Evolutionary conservation across 2,329 filamentous ascomycete genomes (phyloP).

Genomic region (Tolypocladium pustulatum): DNA sequence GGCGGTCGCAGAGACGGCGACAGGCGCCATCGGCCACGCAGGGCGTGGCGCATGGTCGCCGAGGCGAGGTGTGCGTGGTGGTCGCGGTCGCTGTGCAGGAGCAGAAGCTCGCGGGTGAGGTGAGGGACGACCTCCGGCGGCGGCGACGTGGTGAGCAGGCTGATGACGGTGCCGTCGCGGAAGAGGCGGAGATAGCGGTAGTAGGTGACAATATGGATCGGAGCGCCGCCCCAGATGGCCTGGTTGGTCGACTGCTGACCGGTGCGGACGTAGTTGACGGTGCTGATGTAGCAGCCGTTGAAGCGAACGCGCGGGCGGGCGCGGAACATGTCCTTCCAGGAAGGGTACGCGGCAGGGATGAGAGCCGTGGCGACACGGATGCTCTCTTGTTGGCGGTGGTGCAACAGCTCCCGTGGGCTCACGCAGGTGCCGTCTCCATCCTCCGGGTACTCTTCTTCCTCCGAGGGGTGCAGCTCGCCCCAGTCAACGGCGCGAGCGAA

Average conservation of each 20-base stretch:
- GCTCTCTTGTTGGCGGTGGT: constrained; percentile 20
- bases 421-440: background rate
- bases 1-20: constrained; percentile 6
- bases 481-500: constrained; percentile 55
- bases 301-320: constrained; percentile 79
- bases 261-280: constrained; percentile 84
- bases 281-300: constrained; percentile 93
- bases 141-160: constrained; percentile 69
- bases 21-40: constrained; percentile 45
- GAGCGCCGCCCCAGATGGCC: constrained; percentile 60
- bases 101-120: constrained; percentile 61
- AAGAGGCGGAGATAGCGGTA: constrained; percentile 96
- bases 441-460: constrained; percentile 1
- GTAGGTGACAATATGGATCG: constrained; percentile 93
- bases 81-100: constrained; percentile 22
- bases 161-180: constrained; percentile 75
- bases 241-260: constrained; percentile 63
- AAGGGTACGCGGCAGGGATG: constrained; percentile 31
- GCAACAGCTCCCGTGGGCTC: constrained; percentile 18
- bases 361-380: constrained; percentile 29
- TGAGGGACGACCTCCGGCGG: constrained; percentile 82
- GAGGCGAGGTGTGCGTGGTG: constrained; percentile 23
- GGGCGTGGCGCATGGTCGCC: constrained; percentile 57
- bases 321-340: constrained; percentile 66
- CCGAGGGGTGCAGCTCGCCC: constrained; percentile 29